A percentile compares a stretch with the other conserved stretches of the same genome.
These are phyloP conservation scores for Citrullus mucosospermus DNA, from an alignment of 306 rosid species.

Conservation along the genomic window DNA sequence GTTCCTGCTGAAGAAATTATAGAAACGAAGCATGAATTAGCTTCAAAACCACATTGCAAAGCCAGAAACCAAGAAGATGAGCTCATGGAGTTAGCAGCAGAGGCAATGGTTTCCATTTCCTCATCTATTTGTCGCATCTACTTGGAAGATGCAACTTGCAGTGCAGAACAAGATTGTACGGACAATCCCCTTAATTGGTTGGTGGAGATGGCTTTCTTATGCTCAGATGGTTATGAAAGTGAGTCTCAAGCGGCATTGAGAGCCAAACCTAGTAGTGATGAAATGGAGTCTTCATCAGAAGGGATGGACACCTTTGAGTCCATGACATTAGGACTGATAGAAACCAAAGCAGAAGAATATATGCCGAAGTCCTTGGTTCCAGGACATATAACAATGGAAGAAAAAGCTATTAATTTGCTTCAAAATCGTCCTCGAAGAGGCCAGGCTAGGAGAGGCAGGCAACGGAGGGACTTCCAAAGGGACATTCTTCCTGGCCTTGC, in stretches of 20 bases:
- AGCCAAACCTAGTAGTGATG: slow-evolving; percentile 9
- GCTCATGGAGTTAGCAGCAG: slow-evolving; percentile 55
- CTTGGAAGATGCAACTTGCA: slow-evolving; percentile 20
- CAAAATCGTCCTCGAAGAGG: slow-evolving; percentile 57
- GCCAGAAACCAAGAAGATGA: slow-evolving; percentile 25
- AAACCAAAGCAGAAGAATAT: slow-evolving; percentile 75
- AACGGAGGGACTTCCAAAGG: slow-evolving; percentile 91
- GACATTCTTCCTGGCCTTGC: slow-evolving; percentile 88
- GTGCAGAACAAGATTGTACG: slow-evolving; percentile 26
- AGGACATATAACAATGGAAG: slow-evolving; percentile 49
- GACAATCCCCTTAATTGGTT: slow-evolving; percentile 49
- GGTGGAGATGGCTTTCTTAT: slow-evolving; percentile 49
- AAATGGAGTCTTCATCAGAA: slow-evolving; percentile 29
- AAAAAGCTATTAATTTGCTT: slow-evolving; percentile 29
- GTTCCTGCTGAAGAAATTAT: slow-evolving; percentile 17
- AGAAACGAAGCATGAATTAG: slow-evolving; percentile 24
- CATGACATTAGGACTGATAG: slow-evolving; percentile 56
- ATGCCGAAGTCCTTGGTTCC: slow-evolving; percentile 81
- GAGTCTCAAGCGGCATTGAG: slow-evolving; percentile 11
- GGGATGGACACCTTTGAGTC: slow-evolving; percentile 60
- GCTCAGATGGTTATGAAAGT: slow-evolving; percentile 29
- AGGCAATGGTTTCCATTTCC: slow-evolving; percentile 67
- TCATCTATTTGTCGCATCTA: slow-evolving; percentile 19
- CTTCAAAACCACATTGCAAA: not conserved
- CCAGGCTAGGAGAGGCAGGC: slow-evolving; percentile 82